These are phyloP conservation scores for Lagenidium giganteum DNA, from an alignment of 352 stramenopile genomes.

Conservation along the genomic window DNA sequence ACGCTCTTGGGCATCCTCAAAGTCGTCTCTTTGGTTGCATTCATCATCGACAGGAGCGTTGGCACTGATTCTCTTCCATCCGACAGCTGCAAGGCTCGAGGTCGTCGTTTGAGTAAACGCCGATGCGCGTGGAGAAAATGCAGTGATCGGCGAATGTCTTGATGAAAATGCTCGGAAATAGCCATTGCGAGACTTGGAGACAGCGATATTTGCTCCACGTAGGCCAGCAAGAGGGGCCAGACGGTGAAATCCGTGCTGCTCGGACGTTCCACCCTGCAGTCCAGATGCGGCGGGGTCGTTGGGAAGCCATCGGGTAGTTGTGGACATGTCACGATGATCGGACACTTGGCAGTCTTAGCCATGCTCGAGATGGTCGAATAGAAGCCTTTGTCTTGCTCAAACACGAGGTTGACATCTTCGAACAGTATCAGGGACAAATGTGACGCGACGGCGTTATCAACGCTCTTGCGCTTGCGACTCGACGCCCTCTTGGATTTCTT, in stretches of 20 bases:
- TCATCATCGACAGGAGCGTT: not conserved
- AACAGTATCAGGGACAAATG: constrained; percentile 80
- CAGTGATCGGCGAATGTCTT: constrained; percentile 62
- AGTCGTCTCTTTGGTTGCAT: no score
- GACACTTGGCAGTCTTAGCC: constrained; percentile 75
- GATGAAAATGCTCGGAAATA: constrained; percentile 49
- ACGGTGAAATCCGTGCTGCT: constrained; percentile 50
- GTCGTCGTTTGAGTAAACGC: constrained; percentile 16
- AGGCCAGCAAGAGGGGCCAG: constrained; percentile 61
- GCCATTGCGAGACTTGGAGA: constrained; percentile 24
- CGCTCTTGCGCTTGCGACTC: constrained; percentile 24
- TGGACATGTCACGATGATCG: constrained; percentile 68
- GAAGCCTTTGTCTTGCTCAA: constrained; percentile 81
- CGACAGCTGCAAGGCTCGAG: no score
- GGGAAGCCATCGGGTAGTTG: constrained; percentile 61
- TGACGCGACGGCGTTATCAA: constrained; percentile 25
- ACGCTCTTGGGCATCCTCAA: no score
- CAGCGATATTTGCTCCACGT: constrained; percentile 45
- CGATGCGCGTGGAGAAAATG: constrained; percentile 63
- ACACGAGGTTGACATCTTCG: constrained; percentile 76
- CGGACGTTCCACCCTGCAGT: constrained; percentile 31
- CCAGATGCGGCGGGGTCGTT: constrained; percentile 33
- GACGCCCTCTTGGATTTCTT: constrained; percentile 41
- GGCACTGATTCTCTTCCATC: no score
- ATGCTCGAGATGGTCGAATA: constrained; percentile 65